These are phyloP conservation scores for Starmerella stigmatis DNA, from an alignment of 805 yeast genomes.

Conservation along the genomic window DNA sequence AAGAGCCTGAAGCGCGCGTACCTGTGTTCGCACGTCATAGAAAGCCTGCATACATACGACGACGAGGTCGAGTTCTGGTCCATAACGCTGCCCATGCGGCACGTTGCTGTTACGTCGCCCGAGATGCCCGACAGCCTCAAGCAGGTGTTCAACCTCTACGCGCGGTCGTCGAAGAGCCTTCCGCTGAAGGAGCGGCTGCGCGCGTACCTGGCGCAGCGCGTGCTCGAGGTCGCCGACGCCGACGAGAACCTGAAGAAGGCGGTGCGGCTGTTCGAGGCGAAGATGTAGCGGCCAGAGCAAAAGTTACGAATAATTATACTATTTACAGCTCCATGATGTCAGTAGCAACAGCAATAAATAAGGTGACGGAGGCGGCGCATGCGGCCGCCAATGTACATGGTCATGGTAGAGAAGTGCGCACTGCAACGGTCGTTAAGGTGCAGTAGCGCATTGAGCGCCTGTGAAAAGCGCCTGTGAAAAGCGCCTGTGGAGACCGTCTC, in stretches of 20 bases:
- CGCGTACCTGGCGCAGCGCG: constrained; percentile 22
- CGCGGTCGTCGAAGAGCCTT: constrained; percentile 25
- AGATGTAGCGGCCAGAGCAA: constrained; percentile 10
- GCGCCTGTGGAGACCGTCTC: too few species aligned
- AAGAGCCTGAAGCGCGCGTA: constrained; percentile 57
- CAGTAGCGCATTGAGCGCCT: not conserved
- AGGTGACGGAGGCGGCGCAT: too few species aligned
- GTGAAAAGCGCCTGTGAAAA: not conserved
- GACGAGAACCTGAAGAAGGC: constrained; percentile 23
- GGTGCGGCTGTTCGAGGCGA: constrained; percentile 21
- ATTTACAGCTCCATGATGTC: not conserved
- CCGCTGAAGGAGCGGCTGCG: constrained; percentile 24
- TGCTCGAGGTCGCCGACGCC: constrained; percentile 21
- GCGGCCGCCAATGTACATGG: too few species aligned
- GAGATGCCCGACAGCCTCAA: constrained; percentile 52
- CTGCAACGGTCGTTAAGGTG: too few species aligned
- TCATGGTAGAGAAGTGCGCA: too few species aligned
- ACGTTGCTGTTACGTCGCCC: constrained; percentile 34
- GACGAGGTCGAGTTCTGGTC: constrained; percentile 39
- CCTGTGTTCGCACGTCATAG: constrained; percentile 54
- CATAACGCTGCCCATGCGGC: constrained; percentile 60
- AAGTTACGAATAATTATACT: not conserved
- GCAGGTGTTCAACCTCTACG: constrained; percentile 57
- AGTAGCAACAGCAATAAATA: not conserved
- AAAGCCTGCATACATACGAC: constrained; percentile 37